Base-by-base conservation (phyloP, 495 filamentous ascomycete species). In the Talaromyces wortmannii region DNA sequence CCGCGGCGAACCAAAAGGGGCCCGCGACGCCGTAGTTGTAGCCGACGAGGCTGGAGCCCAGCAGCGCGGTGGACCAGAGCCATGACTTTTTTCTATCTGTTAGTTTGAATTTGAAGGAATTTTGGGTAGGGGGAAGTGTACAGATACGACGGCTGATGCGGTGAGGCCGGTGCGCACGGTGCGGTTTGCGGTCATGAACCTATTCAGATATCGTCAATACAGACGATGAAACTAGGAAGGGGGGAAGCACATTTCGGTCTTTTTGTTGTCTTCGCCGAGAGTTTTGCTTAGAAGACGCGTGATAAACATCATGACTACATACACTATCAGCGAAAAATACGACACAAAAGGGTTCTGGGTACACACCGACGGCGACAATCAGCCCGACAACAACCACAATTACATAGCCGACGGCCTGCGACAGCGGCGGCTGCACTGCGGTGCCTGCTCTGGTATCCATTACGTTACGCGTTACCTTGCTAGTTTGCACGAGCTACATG, bases 1-100 rank as follows among this genome's bases (percentile, higher is more conserved):
- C 68, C 18, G 71, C 71, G 33, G 67, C 74, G 51, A 75, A 76
- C 70, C 74, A 77, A 46, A 77, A 71, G 0, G 69, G 67, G 0
- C 68, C 68, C 6, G 68, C 60, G 0, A 71, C 55, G 7, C 69
- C 69, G 48, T 71, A 73, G 47, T 59, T 54, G 36, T 73, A 73
- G 5, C 64, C 68, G 5, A 67, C 63, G 47, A 67, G 65, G 0
- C 64, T 65, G 12, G 67, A 64, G 0, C 66, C 66, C 0, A 72
- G 61, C 2, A 72, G 49, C 0, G 69, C 64, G 5, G 69, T 68
- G 11, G 69, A 64, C 66, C 64, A 71, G 10, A 68, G 59, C 69
- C 69, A 72, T 11, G 65, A 70, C 63, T 70, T n/a, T n/a, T n/a
- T n/a, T n/a, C n/a, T n/a, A n/a, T n/a, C n/a, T n/a, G n/a, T 53